Base-by-base conservation (phyloP, 2,329 filamentous ascomycete genomes). In the Xylariaceae sp. region DNA sequence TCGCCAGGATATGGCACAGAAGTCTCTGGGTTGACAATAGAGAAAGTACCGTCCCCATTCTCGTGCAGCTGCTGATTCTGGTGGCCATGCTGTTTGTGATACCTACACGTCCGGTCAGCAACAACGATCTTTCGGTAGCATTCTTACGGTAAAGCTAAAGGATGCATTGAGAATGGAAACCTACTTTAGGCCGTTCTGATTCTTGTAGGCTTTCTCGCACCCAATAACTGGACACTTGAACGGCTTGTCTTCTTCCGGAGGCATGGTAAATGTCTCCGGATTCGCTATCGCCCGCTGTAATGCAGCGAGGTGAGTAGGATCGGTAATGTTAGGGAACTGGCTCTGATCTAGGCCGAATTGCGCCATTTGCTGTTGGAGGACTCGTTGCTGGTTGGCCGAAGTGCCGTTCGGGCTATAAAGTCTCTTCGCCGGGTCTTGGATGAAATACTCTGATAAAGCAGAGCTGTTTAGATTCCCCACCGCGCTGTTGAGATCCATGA, bases 151-250 rank as follows among this genome's bases (percentile, higher is more conserved):
- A 55, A 58, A 53, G 36, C 42, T 43, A 16, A 22, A 46, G 19
- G 8, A 37, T n/a, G 43, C 7, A 29, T 19, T 15, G 45, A 53
- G 52, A 55, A 29, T 51, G 34, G 53, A 61, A 61, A 74, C 76
- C 64, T 90, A 99, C 82, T 97, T 99, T 53, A 99, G 79, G 47
- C 94, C 94, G 64, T 99, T 99, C 70, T 97, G 94, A 71, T 99
- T 99, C 80, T 99, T 99, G 76, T 99, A 99, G 0, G 94, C 92
- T 78, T 99, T 99, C 72, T 97, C 94, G 67, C 94, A 99, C 5
- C 94, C 94, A 69, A 99, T 95, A 47, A 99, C 94, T 1, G 94
- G 94, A 67, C 94, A 99, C 70, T 92, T 89, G 79, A 96, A 99
- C 0, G 94, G 94, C 74, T 97, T 99, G 66, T 95, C 90, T 69